Conservation (phyloP, 805 yeast genomes). For the Spathaspora sp. region DNA sequence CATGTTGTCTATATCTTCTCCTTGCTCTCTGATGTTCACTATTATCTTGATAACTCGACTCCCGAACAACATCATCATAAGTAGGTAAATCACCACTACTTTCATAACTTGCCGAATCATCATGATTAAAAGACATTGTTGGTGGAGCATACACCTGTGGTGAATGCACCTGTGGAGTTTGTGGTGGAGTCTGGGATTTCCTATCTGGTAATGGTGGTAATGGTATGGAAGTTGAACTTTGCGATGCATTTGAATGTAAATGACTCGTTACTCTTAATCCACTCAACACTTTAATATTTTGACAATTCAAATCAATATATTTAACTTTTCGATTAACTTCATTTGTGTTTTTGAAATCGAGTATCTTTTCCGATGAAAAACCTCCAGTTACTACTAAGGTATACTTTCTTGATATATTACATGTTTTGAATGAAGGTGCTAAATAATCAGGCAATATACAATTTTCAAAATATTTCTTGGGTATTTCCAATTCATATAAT, state of each 20-base stretch:
- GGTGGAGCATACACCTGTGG: background rate
- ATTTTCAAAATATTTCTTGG: slow-evolving; percentile 32
- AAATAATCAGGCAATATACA: slow-evolving; percentile 45
- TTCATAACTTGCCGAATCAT: background rate
- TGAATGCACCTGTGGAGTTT: background rate
- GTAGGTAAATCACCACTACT: slow-evolving; percentile 21
- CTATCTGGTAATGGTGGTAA: background rate
- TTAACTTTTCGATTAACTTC: slow-evolving; percentile 19
- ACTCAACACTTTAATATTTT: slow-evolving; percentile 31
- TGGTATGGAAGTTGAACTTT: slow-evolving; percentile 10
- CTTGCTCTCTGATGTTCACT: slow-evolving; percentile 31
- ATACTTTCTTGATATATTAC: slow-evolving; percentile 46
- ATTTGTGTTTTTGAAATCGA: slow-evolving; percentile 14
- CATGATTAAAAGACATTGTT: background rate
- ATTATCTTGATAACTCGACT: slow-evolving; percentile 25
- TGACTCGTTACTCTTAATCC: slow-evolving; percentile 26
- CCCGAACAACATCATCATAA: slow-evolving; percentile 34
- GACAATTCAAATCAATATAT: slow-evolving; percentile 27
- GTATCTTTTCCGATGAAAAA: slow-evolving; percentile 21
- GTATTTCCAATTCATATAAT: slow-evolving; percentile 43
- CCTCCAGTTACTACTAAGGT: slow-evolving; percentile 18
- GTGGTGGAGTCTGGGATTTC: background rate
- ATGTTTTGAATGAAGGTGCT: slow-evolving; percentile 53
- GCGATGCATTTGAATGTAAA: slow-evolving; percentile 19
- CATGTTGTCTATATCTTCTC: slow-evolving; percentile 30